phyloP scores from a whole-genome alignment of 768 basidiomycete genomes.

The Tricholoma terreum region DNA sequence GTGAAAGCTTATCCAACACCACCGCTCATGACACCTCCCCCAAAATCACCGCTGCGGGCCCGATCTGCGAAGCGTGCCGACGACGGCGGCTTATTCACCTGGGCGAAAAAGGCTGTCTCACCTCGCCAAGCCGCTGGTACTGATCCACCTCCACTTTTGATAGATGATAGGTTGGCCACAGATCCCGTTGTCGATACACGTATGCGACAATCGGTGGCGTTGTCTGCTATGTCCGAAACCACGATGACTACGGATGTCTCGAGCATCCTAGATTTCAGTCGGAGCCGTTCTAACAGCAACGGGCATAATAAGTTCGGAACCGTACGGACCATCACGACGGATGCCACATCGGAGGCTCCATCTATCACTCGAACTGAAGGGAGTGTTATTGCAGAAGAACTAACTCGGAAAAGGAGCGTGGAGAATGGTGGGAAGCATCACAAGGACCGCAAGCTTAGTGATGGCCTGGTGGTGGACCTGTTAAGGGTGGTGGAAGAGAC shows the following conservation, averaged over 20 bases:
- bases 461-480: slow-evolving; percentile 57
- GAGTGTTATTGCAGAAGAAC: slow-evolving; percentile 49
- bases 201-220: slow-evolving; percentile 60
- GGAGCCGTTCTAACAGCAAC: slow-evolving; percentile 28
- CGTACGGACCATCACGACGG: slow-evolving; percentile 78
- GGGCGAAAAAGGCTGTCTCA: slow-evolving; percentile 27
- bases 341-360: slow-evolving; percentile 72
- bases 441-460: slow-evolving; percentile 65
- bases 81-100: slow-evolving; percentile 29
- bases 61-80: slow-evolving; percentile 27
- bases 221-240: slow-evolving; percentile 57
- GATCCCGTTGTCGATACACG: slow-evolving; percentile 33
- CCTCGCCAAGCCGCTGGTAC: slow-evolving; percentile 28
- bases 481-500: slow-evolving; percentile 71
- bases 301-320: slow-evolving; percentile 69
- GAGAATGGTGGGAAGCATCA: slow-evolving; percentile 21
- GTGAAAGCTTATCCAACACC: slow-evolving; percentile 38
- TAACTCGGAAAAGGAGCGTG: slow-evolving; percentile 34
- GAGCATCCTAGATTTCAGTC: slow-evolving; percentile 52
- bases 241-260: slow-evolving; percentile 51
- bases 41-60: slow-evolving; percentile 51
- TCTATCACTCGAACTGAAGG: slow-evolving; percentile 68
- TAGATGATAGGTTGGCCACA: slow-evolving; percentile 36
- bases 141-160: slow-evolving; percentile 26
- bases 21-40: slow-evolving; percentile 32